These are phyloP conservation scores for Pyrrhoderma noxium DNA, from an alignment of 1,284 basidiomycete genomes.

Conservation along the genomic window DNA sequence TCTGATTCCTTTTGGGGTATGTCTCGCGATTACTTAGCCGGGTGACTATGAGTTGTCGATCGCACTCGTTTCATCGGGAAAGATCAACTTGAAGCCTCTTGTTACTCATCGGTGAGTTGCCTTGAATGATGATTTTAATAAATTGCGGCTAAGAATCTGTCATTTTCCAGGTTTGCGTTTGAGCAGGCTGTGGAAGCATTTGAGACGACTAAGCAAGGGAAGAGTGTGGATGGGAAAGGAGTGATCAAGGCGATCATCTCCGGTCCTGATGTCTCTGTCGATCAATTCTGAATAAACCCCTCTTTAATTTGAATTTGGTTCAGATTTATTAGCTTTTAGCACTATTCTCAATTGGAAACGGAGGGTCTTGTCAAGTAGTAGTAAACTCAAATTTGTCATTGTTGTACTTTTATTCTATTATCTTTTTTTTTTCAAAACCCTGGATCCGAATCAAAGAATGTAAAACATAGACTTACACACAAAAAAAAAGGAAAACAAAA, in stretches of 20 bases:
- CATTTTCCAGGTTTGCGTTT: slow-evolving; percentile 61
- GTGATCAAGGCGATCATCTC: slow-evolving; percentile 75
- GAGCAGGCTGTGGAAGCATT: slow-evolving; percentile 75
- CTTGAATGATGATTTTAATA: slow-evolving; percentile 1
- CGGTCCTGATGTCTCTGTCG: slow-evolving; percentile 50
- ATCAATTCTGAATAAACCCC: not conserved
- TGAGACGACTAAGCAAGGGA: slow-evolving; percentile 70
- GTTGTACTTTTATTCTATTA: too few species aligned
- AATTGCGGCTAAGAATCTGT: slow-evolving; percentile 1
- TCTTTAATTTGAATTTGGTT: too few species aligned
- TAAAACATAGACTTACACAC: too few species aligned
- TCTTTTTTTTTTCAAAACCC: too few species aligned
- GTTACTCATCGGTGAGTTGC: slow-evolving; percentile 73
- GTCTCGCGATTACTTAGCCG: slow-evolving; percentile 38
- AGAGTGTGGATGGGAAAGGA: slow-evolving; percentile 67
- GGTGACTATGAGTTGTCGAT: slow-evolving; percentile 85
- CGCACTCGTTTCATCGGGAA: slow-evolving; percentile 69
- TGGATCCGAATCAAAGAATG: too few species aligned
- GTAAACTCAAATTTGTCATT: too few species aligned
- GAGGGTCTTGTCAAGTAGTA: not conserved
- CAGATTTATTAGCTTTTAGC: too few species aligned
- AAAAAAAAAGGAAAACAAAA: too few species aligned
- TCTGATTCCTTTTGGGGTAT: not conserved
- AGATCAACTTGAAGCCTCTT: slow-evolving; percentile 81
- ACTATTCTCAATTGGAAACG: too few species aligned